Conservation (phyloP, 345 rosid species). For the Mangifera indica region DNA sequence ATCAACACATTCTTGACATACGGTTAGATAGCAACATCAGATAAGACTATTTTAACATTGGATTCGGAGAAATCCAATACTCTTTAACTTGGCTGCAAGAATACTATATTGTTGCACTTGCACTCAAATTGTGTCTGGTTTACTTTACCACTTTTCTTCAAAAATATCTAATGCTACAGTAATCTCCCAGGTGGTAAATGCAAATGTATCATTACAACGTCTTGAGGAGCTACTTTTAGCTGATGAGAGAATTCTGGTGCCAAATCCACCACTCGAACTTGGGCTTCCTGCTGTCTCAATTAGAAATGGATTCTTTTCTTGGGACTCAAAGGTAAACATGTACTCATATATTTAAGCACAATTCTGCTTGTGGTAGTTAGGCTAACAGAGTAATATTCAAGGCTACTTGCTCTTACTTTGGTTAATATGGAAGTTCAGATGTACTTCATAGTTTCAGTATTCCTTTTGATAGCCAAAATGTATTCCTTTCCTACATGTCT, state of each 20-base stretch:
- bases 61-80: too few species aligned
- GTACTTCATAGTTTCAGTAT: neutral
- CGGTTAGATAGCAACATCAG: neutral
- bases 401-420: neutral
- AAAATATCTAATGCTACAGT: slow-evolving; percentile 7
- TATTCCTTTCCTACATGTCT: slow-evolving; percentile 4
- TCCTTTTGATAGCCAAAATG: slow-evolving; percentile 1
- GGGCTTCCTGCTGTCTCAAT: slow-evolving; percentile 79
- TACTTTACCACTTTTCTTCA: neutral
- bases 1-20: neutral
- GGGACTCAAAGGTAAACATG: slow-evolving; percentile 77
- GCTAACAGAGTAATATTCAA: too few species aligned
- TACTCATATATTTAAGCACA: too few species aligned
- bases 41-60: too few species aligned
- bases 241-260: slow-evolving; percentile 74
- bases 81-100: neutral
- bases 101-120: neutral
- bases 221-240: slow-evolving; percentile 77
- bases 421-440: neutral
- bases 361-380: too few species aligned
- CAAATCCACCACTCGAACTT: slow-evolving; percentile 76
- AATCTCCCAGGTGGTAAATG: slow-evolving; percentile 71
- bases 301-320: slow-evolving; percentile 75
- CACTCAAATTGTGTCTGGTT: neutral
- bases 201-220: slow-evolving; percentile 87